Evolutionary conservation across 2,329 filamentous ascomycete species (phyloP).

Genomic region (Talaromyces sp.): DNA sequence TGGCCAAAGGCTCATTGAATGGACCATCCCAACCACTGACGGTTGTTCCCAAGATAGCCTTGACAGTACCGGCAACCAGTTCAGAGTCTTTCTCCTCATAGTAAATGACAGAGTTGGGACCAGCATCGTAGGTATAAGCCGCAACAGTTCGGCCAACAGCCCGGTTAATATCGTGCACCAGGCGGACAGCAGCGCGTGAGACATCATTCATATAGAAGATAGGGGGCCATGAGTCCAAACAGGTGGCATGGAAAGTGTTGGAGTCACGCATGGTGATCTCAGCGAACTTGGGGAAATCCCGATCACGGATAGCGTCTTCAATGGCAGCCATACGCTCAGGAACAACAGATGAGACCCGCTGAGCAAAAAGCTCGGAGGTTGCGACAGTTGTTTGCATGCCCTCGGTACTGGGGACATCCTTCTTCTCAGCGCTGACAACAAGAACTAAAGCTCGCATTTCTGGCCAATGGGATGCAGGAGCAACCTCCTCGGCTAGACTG

Average conservation of each 20-base stretch:
- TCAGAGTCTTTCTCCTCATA: constrained; percentile 79
- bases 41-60: constrained; percentile 69
- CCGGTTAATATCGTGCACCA: constrained; percentile 86
- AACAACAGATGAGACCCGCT: constrained; percentile 74
- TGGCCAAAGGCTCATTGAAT: constrained; percentile 58
- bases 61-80: constrained; percentile 76
- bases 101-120: constrained; percentile 96
- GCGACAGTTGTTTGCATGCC: constrained; percentile 97
- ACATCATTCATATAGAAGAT: constrained; percentile 99
- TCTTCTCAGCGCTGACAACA: constrained; percentile 91
- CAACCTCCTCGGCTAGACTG: constrained; percentile 84
- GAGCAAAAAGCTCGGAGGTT: constrained; percentile 83
- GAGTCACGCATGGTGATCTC: constrained; percentile 94
- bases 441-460: constrained; percentile 90
- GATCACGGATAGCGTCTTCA: constrained; percentile 75
- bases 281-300: constrained; percentile 84
- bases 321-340: constrained; percentile 81
- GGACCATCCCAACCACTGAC: constrained; percentile 59
- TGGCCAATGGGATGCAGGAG: constrained; percentile 88
- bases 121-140: constrained; percentile 96
- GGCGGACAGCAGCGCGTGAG: constrained; percentile 79
- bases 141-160: constrained; percentile 77
- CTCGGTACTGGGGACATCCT: constrained; percentile 87
- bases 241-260: constrained; percentile 95
- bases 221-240: constrained; percentile 91